A percentile compares a stretch with the other conserved stretches of the same genome.
Conservation (phyloP, 495 filamentous ascomycete species). For the Aspergillus olivimuriae region DNA sequence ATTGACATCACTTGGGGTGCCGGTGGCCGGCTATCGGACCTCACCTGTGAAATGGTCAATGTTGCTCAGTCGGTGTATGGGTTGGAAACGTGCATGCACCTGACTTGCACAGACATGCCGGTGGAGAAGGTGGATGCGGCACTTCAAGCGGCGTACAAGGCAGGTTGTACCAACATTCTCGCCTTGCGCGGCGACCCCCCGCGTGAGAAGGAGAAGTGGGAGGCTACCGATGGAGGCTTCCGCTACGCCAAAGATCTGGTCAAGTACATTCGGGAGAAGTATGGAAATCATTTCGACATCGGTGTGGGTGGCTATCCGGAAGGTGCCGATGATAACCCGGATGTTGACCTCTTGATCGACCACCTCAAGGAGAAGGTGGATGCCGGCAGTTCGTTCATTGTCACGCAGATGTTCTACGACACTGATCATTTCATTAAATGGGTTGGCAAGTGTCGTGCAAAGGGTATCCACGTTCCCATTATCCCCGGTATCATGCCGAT, state of each 20-base stretch:
- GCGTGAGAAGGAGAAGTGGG: conserved; percentile 90
- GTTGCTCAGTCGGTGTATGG: conserved; percentile 96
- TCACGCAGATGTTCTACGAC: conserved; percentile 99
- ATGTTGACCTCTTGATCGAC: conserved; percentile 76
- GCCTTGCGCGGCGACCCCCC: conserved; percentile 94
- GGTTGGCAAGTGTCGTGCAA: conserved; percentile 76
- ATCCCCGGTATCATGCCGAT: conserved; percentile 99
- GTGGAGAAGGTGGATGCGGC: conserved; percentile 84
- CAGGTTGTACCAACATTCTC: conserved; percentile 96
- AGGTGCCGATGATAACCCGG: conserved; percentile 86
- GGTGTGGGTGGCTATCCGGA: conserved; percentile 97
- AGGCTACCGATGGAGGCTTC: conserved; percentile 77
- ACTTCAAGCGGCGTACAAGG: conserved; percentile 80
- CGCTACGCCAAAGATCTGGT: conserved; percentile 91
- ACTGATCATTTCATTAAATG: conserved; percentile 88
- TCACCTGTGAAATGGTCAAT: conserved; percentile 97
- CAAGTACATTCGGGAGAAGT: conserved; percentile 80
- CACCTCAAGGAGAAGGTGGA: conserved; percentile 98
- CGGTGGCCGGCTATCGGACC: conserved; percentile 78
- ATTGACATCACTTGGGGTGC: conserved; percentile 99
- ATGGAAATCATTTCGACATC: conserved; percentile 96
- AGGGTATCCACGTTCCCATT: conserved; percentile 84
- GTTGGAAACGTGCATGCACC: conserved; percentile 97
- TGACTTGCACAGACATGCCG: conserved; percentile 98
- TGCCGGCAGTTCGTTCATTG: conserved; percentile 84